Evolutionary conservation across 805 yeast genomes (phyloP).

Genomic region (Ogataea wickerhamii): DNA sequence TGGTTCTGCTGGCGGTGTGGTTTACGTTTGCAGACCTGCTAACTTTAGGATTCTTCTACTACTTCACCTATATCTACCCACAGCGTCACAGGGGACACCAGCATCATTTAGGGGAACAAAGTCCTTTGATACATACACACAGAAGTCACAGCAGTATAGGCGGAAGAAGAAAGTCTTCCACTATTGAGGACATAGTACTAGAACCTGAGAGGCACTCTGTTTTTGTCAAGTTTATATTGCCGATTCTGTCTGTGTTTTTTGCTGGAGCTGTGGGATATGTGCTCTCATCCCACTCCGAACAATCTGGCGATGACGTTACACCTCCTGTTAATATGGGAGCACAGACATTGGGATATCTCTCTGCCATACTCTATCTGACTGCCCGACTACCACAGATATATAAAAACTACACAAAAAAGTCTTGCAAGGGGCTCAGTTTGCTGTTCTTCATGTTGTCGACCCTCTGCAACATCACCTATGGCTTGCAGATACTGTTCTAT

Average conservation of each 20-base stretch:
- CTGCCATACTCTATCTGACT: constrained; percentile 65
- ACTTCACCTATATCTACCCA: constrained; percentile 50
- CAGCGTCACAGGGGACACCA: constrained; percentile 25
- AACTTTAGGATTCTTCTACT: constrained; percentile 56
- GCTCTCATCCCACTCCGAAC: constrained; percentile 37
- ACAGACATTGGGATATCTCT: constrained; percentile 64
- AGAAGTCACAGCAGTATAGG: constrained; percentile 13
- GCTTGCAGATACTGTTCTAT: constrained; percentile 65
- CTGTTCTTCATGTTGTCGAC: constrained; percentile 73
- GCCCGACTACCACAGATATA: constrained; percentile 80
- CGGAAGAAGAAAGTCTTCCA: constrained; percentile 42
- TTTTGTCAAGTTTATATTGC: constrained; percentile 51
- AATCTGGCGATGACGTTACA: constrained; percentile 13
- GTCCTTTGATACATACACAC: constrained; percentile 31
- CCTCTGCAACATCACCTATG: constrained; percentile 72
- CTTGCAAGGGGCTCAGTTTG: constrained; percentile 83
- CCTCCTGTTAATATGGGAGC: constrained; percentile 46
- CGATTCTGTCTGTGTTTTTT: constrained; percentile 55
- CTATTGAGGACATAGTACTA: constrained; percentile 48
- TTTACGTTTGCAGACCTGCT: constrained; percentile 69
- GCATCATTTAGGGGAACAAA: constrained; percentile 26
- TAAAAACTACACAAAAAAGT: constrained; percentile 72
- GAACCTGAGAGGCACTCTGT: constrained; percentile 46
- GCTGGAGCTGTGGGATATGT: constrained; percentile 64
- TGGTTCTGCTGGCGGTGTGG: constrained; percentile 69